phyloP scores from a whole-genome alignment of 208 protist genomes.

The Acanthamoeba healyi region DNA sequence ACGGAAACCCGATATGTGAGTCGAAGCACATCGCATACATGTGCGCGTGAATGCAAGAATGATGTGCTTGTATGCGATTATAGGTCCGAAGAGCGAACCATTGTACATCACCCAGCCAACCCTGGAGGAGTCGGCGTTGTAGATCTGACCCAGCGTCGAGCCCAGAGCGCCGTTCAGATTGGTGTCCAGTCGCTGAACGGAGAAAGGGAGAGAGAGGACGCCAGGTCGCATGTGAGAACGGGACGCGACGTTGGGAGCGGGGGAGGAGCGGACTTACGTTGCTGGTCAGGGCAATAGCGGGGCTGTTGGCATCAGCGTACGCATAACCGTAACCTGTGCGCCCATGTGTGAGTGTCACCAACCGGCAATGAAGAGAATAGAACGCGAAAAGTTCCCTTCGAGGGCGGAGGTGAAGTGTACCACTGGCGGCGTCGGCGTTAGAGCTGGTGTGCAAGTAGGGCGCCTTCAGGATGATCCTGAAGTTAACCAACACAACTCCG shows the following conservation, averaged over 20 bases:
- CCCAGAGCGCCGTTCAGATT: constrained; percentile 73
- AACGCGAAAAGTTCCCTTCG: not conserved
- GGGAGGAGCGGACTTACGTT: not conserved
- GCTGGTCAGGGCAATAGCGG: not conserved
- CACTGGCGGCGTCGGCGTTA: not conserved
- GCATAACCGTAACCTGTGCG: constrained; percentile 73
- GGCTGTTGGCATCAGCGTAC: constrained; percentile 77
- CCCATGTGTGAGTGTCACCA: not conserved
- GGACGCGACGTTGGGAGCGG: no score
- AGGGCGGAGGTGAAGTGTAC: not conserved
- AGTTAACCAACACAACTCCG: not conserved
- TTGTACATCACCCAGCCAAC: constrained; percentile 82
- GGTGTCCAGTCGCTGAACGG: constrained; percentile 52
- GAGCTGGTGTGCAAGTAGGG: not conserved
- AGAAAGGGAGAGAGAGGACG: not conserved
- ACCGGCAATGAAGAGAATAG: not conserved
- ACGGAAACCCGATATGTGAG: no score
- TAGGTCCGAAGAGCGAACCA: not conserved
- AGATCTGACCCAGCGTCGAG: constrained; percentile 81
- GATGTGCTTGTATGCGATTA: not conserved
- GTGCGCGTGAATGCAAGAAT: not conserved
- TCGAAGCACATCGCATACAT: no score
- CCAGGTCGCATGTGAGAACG: not conserved
- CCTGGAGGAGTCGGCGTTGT: not conserved
- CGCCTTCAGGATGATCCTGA: constrained; percentile 37